Evolutionary conservation across 208 protist genomes (phyloP), one percentile per base, ranked within the genome.

Genomic region (Leptomonas seymouri): DNA sequence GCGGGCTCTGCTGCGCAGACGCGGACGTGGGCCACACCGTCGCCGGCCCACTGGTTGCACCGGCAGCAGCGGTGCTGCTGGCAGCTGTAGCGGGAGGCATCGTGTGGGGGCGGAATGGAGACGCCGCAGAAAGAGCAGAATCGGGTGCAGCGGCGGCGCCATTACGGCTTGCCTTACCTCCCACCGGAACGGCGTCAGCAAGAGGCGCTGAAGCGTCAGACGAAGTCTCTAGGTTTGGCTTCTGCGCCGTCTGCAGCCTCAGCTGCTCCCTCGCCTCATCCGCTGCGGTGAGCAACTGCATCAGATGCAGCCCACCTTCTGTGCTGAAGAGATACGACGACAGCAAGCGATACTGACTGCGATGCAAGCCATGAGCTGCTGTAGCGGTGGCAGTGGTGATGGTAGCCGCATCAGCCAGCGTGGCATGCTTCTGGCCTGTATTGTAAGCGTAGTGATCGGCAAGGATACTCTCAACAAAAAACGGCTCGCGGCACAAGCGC

Each of bases 261-360:
- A 67, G 64, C 45, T 67, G 65, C 57, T 77, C 71, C 16, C 23
- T 14, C 12, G 36, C 50, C 21, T 78, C 71, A 27, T 71, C 70
- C 7, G 60, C 62, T 9, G 28, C 55, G 2, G 65, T 75, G 30
- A 85, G 64, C 18, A 85, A 56, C 41, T 85, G 71, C 27, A 95
- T 65, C 21, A 95, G 66, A 18, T 51, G 71, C 68, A 95, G 67
- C 0, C 90, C 90, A 44, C 81, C 87, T 45, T 86, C 75, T 1
- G 71, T 6, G 54, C 80, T 93, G 78, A 93, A 95, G 48, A 93
- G 72, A 58, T 88, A 82, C 18, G 84, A 87, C 15, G 82, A 55
- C 20, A 76, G 61, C 45, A 76, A 64, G 41, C 74, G 74, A 34
- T 84, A 82, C 7, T 54, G 64, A 51, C 71, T 67, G 48, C 49